phyloP scores from a whole-genome alignment of 257 asterid species.

The Gentiana straminea region DNA sequence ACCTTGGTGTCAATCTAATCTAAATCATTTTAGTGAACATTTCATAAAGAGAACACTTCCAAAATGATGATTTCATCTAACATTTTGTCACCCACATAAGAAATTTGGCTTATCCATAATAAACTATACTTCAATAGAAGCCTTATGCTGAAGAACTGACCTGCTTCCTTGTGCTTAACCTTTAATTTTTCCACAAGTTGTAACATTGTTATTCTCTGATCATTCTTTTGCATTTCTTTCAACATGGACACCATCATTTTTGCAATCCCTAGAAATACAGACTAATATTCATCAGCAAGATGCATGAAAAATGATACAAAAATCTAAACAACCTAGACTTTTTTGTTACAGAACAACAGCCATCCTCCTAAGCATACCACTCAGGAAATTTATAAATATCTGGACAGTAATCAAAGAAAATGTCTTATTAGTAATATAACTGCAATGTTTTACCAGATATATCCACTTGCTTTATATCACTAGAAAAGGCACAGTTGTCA shows the following conservation, averaged over 20 bases:
- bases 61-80: background rate
- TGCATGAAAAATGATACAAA: background rate
- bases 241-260: conserved; percentile 45
- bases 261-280: conserved; percentile 56
- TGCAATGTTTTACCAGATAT: conserved; percentile 44
- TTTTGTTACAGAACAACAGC: background rate
- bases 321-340: too few relatives aligned
- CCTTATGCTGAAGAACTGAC: conserved; percentile 30
- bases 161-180: conserved; percentile 48
- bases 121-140: background rate
- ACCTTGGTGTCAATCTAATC: too few relatives aligned
- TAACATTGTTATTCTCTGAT: conserved; percentile 74
- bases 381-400: too few relatives aligned
- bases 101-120: background rate
- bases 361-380: background rate
- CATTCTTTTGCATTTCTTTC: conserved; percentile 68
- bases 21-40: too few relatives aligned
- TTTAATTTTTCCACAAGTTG: conserved; percentile 83
- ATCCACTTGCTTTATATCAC: conserved; percentile 67
- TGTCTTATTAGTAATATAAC: too few relatives aligned
- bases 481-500: conserved; percentile 72
- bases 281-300: conserved; percentile 10
- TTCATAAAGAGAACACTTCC: too few relatives aligned
- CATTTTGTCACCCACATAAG: background rate
- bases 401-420: too few relatives aligned